These are phyloP conservation scores for Auricularia heimuer DNA, from an alignment of 768 basidiomycete species.

Conservation along the genomic window DNA sequence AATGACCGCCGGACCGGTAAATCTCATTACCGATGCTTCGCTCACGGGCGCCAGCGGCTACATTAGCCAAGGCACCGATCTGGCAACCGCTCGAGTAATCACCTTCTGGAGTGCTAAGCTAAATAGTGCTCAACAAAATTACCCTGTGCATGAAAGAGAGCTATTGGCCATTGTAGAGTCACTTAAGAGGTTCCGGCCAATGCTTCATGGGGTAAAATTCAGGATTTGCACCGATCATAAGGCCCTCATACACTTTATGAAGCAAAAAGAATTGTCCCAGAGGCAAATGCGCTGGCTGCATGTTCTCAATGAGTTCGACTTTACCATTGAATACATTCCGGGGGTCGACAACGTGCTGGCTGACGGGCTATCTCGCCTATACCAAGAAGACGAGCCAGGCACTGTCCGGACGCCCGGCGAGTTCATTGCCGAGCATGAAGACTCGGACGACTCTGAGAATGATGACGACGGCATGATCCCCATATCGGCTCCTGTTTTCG, in stretches of 20 bases:
- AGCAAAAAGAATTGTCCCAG: conserved; percentile 16
- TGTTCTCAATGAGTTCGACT: conserved; percentile 22
- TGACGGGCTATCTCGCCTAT: conserved; percentile 16
- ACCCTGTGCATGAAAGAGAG: conserved; percentile 31
- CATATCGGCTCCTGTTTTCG: too few relatives aligned
- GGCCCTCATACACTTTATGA: conserved; percentile 14
- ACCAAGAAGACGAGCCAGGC: neutral
- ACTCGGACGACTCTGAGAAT: neutral
- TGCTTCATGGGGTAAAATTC: conserved; percentile 19
- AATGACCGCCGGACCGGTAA: neutral
- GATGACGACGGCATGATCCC: too few relatives aligned
- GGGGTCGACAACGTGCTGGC: conserved; percentile 17
- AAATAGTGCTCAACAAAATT: conserved; percentile 15
- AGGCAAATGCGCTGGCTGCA: conserved; percentile 31
- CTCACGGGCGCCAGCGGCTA: too few relatives aligned
- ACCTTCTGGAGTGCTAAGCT: neutral
- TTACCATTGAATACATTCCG: conserved; percentile 15
- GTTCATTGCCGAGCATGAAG: neutral
- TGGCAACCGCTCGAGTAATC: too few relatives aligned
- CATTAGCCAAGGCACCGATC: too few relatives aligned
- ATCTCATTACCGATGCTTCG: neutral
- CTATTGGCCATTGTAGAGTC: conserved; percentile 27
- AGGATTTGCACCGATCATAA: conserved; percentile 24
- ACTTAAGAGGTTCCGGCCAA: conserved; percentile 16
- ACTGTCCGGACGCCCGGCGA: conserved; percentile 1